These are phyloP conservation scores for Lichtheimia hyalospora DNA, from an alignment of 371 early-diverging fungal genomes.

Conservation along the genomic window DNA sequence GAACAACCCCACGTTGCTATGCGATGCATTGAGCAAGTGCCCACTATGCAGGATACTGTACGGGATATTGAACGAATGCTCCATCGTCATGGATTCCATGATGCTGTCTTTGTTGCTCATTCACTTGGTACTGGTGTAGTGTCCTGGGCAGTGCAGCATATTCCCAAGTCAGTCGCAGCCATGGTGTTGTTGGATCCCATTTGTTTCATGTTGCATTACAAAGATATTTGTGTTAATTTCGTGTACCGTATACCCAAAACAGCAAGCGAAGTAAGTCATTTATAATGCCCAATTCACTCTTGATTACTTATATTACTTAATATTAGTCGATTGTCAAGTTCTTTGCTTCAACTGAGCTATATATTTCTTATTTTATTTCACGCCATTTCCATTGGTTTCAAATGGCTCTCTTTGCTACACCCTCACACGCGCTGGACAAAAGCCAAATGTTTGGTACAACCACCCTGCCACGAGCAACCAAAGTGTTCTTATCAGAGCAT, in stretches of 20 bases:
- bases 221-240: constrained; percentile 68
- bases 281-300: neutral
- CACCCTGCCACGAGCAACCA: constrained; percentile 29
- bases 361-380: constrained; percentile 64
- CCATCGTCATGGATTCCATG: constrained; percentile 45
- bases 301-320: neutral
- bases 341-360: constrained; percentile 69
- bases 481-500: constrained; percentile 45
- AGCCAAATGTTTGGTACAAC: constrained; percentile 6
- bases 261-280: constrained; percentile 51
- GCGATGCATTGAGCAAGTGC: constrained; percentile 61
- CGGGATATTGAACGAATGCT: constrained; percentile 65
- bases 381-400: constrained; percentile 72
- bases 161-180: constrained; percentile 47
- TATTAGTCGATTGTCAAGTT: constrained; percentile 56
- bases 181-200: constrained; percentile 66
- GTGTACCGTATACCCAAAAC: constrained; percentile 63
- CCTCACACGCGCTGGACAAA: constrained; percentile 15
- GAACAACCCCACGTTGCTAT: constrained; percentile 73
- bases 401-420: constrained; percentile 48
- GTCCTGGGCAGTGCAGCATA: constrained; percentile 50
- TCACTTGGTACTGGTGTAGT: constrained; percentile 67
- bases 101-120: constrained; percentile 70
- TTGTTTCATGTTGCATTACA: constrained; percentile 68
- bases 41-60: constrained; percentile 61